These are phyloP conservation scores for Carallia brachiata DNA, from an alignment of 345 rosid species.

Conservation along the genomic window DNA sequence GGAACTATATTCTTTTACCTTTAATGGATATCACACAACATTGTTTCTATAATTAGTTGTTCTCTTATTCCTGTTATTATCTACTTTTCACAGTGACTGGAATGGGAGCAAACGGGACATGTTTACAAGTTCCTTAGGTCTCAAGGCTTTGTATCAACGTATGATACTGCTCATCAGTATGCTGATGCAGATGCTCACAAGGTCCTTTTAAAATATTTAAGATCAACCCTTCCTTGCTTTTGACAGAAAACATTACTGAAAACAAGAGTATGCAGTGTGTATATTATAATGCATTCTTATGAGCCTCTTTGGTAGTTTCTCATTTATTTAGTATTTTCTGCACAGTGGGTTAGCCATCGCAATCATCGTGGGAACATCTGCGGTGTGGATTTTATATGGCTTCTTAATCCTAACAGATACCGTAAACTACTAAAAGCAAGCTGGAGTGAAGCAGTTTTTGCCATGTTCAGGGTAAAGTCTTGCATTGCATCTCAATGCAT, in stretches of 20 bases:
- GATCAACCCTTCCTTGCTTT: background rate
- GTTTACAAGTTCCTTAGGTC: slow-evolving; percentile 34
- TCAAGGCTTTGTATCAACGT: slow-evolving; percentile 30
- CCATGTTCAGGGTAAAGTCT: slow-evolving; percentile 76
- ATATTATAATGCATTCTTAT: background rate
- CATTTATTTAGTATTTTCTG: slow-evolving; percentile 16
- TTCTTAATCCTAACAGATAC: slow-evolving; percentile 65
- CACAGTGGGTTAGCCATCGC: slow-evolving; percentile 29
- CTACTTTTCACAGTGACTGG: slow-evolving; percentile 23
- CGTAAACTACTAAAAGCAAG: slow-evolving; percentile 70
- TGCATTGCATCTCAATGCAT: slow-evolving; percentile 5
- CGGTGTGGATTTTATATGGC: slow-evolving; percentile 30
- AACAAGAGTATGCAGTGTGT: background rate
- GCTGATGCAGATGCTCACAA: slow-evolving; percentile 32
- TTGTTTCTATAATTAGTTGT: slow-evolving; percentile 4
- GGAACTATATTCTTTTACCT: background rate
- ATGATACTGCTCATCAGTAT: slow-evolving; percentile 32
- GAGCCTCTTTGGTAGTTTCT: slow-evolving; percentile 12
- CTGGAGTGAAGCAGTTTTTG: slow-evolving; percentile 96
- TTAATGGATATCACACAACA: background rate
- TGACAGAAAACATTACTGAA: background rate
- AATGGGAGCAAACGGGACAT: slow-evolving; percentile 37
- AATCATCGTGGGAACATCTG: slow-evolving; percentile 27
- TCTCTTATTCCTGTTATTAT: background rate
- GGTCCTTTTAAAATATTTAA: slow-evolving; percentile 10